These are phyloP conservation scores for Bocquillonia castaneifolia DNA, from an alignment of 441 rosid genomes.

Conservation along the genomic window DNA sequence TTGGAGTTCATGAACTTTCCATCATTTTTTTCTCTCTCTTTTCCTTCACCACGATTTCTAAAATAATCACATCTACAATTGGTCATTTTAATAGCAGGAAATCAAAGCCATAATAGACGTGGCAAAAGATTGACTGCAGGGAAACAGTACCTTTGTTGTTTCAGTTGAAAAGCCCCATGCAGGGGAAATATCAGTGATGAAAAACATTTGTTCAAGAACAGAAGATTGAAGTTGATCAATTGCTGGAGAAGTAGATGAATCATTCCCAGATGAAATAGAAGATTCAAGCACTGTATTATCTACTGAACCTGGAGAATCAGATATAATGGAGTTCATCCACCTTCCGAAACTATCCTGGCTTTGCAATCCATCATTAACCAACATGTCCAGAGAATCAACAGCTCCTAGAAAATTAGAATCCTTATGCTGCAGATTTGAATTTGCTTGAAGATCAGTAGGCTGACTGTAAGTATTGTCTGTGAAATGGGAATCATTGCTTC, in stretches of 20 bases:
- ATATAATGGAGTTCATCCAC: conserved; percentile 65
- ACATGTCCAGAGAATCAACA: conserved; percentile 34
- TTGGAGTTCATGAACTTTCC: too few species aligned
- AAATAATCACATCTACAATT: too few species aligned
- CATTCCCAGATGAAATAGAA: conserved; percentile 42
- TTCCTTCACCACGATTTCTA: too few species aligned
- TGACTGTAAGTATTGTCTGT: conserved; percentile 34
- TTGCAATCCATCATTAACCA: conserved; percentile 47
- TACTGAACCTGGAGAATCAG: conserved; percentile 51
- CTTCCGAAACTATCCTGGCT: conserved; percentile 89
- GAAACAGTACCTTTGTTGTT: conserved; percentile 64
- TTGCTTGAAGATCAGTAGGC: conserved; percentile 31
- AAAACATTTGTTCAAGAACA: conserved; percentile 55
- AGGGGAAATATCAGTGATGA: conserved; percentile 80
- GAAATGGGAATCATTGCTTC: conserved; percentile 23
- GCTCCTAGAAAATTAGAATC: conserved; percentile 29
- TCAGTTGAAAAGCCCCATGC: conserved; percentile 77
- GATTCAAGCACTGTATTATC: conserved; percentile 48
- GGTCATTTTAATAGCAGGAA: too few species aligned
- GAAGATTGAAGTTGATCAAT: conserved; percentile 31
- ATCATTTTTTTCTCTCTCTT: not conserved
- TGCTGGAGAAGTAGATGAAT: conserved; percentile 37
- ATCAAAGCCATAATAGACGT: not conserved
- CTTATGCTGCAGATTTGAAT: conserved; percentile 34
- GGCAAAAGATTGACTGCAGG: not conserved